Conservation (phyloP, 306 rosid genomes). For the Phaseolus lunatus region DNA sequence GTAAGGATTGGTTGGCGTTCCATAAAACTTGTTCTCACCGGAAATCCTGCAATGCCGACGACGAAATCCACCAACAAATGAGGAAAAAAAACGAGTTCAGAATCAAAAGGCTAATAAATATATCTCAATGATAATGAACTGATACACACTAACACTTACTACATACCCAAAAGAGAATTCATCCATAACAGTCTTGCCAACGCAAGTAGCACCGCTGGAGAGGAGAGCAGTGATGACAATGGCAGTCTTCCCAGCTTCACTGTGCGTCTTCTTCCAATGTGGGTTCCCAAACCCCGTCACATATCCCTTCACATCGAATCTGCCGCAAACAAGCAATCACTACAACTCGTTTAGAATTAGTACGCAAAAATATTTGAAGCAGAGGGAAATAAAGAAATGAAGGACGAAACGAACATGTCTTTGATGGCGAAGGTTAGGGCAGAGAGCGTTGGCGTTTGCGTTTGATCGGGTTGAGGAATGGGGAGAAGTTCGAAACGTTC, state of each 20-base stretch:
- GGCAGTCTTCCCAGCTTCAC: conserved; percentile 63
- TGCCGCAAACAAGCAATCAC: not conserved
- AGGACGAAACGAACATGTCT: conserved; percentile 58
- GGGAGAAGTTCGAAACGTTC: conserved; percentile 60
- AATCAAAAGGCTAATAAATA: not conserved
- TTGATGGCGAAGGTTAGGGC: conserved; percentile 63
- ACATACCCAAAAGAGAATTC: conserved; percentile 74
- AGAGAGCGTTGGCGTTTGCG: conserved; percentile 56
- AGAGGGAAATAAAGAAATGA: not conserved
- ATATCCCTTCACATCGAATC: conserved; percentile 70
- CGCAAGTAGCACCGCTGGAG: conserved; percentile 69
- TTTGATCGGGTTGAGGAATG: conserved; percentile 56
- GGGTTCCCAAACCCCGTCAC: conserved; percentile 84
- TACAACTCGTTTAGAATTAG: not conserved
- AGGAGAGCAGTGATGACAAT: conserved; percentile 61
- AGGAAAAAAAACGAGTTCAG: conserved; percentile 18
- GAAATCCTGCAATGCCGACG: conserved; percentile 53
- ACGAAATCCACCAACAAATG: not conserved
- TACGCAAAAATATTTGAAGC: not conserved
- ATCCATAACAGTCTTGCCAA: conserved; percentile 80
- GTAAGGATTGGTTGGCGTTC: conserved; percentile 73
- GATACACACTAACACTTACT: not conserved
- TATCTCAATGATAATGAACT: not conserved
- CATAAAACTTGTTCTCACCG: conserved; percentile 73
- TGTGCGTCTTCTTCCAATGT: conserved; percentile 74